These are phyloP conservation scores for Dipodascopsis tothii DNA, from an alignment of 805 yeast genomes.

Conservation along the genomic window DNA sequence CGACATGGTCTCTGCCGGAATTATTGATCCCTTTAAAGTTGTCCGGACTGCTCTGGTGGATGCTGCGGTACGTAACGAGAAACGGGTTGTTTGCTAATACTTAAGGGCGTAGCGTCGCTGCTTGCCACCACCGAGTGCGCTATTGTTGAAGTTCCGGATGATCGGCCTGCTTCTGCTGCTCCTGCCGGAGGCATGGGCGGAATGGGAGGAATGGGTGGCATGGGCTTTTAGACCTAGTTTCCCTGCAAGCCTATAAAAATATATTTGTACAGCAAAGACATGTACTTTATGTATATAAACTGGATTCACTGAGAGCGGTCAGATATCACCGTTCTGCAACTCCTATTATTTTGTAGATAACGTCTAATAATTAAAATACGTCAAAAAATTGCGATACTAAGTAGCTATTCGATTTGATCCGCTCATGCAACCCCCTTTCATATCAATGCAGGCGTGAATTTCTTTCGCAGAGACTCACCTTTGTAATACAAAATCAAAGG, in stretches of 20 bases:
- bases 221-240: constrained; percentile 28
- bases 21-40: constrained; percentile 97
- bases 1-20: constrained; percentile 94
- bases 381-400: too few species aligned
- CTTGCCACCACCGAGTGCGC: constrained; percentile 98
- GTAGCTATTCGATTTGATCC: too few species aligned
- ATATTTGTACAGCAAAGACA: too few species aligned
- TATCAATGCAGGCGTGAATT: background rate
- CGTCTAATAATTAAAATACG: too few species aligned
- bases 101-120: constrained; percentile 81
- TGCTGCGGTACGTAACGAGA: constrained; percentile 52
- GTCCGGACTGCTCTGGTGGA: constrained; percentile 92
- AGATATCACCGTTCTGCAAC: too few species aligned
- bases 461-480: constrained; percentile 37
- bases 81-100: background rate
- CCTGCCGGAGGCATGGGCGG: constrained; percentile 59
- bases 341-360: too few species aligned
- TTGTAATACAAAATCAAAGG: constrained; percentile 49
- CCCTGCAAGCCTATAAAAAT: too few species aligned
- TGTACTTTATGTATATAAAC: too few species aligned
- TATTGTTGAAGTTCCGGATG: constrained; percentile 82
- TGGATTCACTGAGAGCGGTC: too few species aligned
- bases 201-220: constrained; percentile 44
- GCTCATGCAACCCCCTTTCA: too few species aligned
- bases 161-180: constrained; percentile 49